Evolutionary conservation across 257 asterid genomes (phyloP).

Genomic region (Anisodus tanguticus): DNA sequence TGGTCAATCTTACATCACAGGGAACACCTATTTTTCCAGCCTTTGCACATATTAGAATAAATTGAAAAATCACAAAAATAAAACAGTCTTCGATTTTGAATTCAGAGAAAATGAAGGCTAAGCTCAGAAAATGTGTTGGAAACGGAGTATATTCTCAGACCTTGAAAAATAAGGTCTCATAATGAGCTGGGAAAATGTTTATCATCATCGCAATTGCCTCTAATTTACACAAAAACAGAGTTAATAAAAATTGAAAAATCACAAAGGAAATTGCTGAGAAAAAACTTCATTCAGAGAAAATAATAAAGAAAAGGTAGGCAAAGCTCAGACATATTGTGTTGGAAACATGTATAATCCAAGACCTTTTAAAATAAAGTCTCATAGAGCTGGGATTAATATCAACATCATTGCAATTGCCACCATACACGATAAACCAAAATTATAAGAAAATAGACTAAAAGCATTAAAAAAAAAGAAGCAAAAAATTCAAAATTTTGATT

Average conservation of each 20-base stretch:
- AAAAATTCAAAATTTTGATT: not conserved
- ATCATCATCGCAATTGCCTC: conserved; percentile 48
- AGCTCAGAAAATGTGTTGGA: conserved; percentile 45
- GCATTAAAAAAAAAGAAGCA: not conserved
- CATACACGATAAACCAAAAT: not conserved
- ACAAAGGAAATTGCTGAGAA: not conserved
- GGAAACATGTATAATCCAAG: conserved; percentile 2
- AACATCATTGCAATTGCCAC: not conserved
- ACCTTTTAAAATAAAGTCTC: not conserved
- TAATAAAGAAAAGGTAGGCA: not conserved
- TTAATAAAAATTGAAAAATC: not conserved
- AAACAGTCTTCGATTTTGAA: not conserved
- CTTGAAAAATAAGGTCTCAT: conserved; percentile 49
- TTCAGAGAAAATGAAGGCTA: not conserved
- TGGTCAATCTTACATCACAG: conserved; percentile 36
- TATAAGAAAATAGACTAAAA: not conserved
- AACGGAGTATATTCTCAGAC: conserved; percentile 40
- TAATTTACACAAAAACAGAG: not conserved
- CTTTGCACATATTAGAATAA: not conserved
- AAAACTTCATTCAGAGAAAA: not conserved
- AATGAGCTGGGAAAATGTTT: conserved; percentile 63
- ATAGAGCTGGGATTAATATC: conserved; percentile 20
- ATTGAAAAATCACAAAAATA: not conserved
- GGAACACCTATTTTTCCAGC: conserved; percentile 25
- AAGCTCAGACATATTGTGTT: not conserved